A percentile compares a stretch with the other conserved stretches of the same genome.
Evolutionary conservation across 768 basidiomycete species (phyloP).

Genomic region (Guyanaporus albipodus): DNA sequence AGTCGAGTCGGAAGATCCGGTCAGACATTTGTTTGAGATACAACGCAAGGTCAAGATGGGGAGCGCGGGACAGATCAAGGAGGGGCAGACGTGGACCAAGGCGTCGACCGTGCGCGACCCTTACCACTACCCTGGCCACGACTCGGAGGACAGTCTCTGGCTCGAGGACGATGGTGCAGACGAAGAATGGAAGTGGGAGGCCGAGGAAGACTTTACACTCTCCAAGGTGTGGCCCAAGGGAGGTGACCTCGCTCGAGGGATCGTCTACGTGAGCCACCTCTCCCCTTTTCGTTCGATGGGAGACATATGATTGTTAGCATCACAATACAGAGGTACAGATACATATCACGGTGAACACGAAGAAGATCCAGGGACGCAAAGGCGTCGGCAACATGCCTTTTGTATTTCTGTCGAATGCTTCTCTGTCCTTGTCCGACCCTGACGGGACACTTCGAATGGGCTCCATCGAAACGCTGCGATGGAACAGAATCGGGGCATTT

Average conservation of each 20-base stretch:
- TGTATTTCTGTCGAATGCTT: constrained; percentile 53
- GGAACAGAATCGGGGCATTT: constrained; percentile 28
- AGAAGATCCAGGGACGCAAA: constrained; percentile 47
- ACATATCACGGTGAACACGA: constrained; percentile 61
- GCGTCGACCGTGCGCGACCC: constrained; percentile 53
- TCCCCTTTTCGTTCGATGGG: background rate
- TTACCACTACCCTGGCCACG: constrained; percentile 40
- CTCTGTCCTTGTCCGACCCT: constrained; percentile 25
- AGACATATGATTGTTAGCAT: constrained; percentile 36
- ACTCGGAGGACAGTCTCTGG: constrained; percentile 31
- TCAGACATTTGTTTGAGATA: constrained; percentile 59
- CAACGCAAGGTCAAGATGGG: constrained; percentile 43
- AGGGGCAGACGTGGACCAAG: constrained; percentile 44
- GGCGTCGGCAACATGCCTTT: constrained; percentile 60
- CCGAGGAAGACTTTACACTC: constrained; percentile 63
- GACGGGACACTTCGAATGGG: constrained; percentile 21
- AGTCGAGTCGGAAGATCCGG: constrained; percentile 6
- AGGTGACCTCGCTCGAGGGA: constrained; percentile 41
- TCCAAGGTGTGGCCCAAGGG: constrained; percentile 53
- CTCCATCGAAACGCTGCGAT: constrained; percentile 24
- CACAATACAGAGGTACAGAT: constrained; percentile 49
- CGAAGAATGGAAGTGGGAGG: constrained; percentile 61
- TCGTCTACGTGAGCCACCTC: constrained; percentile 55
- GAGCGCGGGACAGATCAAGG: constrained; percentile 53
- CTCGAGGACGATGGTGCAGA: constrained; percentile 34